Evolutionary conservation across 2,329 filamentous ascomycete genomes (phyloP), one percentile per base, ranked within the genome.

Genomic region (Xylaria arbuscula): DNA sequence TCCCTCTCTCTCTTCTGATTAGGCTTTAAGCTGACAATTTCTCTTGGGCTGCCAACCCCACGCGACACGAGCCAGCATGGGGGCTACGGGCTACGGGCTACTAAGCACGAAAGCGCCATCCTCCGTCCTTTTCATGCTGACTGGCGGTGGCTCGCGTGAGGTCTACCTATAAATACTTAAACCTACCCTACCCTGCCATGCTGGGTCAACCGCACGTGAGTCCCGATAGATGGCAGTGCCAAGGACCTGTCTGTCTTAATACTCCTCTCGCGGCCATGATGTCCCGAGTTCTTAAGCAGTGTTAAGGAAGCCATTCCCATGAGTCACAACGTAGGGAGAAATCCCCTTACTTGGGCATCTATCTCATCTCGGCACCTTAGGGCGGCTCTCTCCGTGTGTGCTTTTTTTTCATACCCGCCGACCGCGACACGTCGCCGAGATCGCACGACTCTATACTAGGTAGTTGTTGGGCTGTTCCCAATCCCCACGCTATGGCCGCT

Each of bases 11-110:
- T 22, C 22, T 50, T 58, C 3, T 56, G 50, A 53, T 67, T 65
- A 59, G 66, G 62, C 62, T 48, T 66, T 56, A 62, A 57, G 32
- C 57, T 54, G 10, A 61, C 62, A 61, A 62, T 57, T 50, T 51
- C 57, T 24, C 42, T 47, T 11, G n/a, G 38, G 45, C 42, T 45
- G 22, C 28, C 47, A 42, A 58, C 36, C 58, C 58, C 66, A 66
- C 58, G 54, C 67, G 53, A 66, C 47, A 36, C 34, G 38, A 62
- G 38, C 58, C 57, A 62, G 36, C 55, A 45, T n/a, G 53, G 58
- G 51, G 28, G n/a, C n/a, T n/a, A n/a, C n/a, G n/a, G 28, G 28
- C 28, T 28, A 28, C 28, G 5, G 28, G 56, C 50, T 51, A 34
- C 13, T 36, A 40, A 32, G 32, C 51, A 34, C 48, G 56, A 66